Evolutionary conservation across 2,329 filamentous ascomycete species (phyloP), one percentile per base, ranked within the genome.

Genomic region (Penicillium sp.): DNA sequence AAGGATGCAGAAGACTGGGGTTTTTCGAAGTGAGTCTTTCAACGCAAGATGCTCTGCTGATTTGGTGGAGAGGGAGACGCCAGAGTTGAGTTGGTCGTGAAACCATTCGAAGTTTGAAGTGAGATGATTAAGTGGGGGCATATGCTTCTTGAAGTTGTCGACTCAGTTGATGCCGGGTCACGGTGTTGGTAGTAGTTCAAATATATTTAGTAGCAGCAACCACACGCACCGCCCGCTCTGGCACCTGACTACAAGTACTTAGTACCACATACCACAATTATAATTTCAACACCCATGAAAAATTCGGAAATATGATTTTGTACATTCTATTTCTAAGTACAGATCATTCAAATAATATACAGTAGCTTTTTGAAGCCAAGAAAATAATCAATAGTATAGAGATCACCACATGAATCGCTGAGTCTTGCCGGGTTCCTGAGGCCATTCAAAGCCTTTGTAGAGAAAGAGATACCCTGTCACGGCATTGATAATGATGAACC

Each of bases 381-480:
- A 20, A 3, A 20, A 37, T n/a, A 34, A n/a, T 21, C 13, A 29
- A 33, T n/a, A 21, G 9, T 10, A 24, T 18, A 32, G n/a, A 9
- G 13, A 36, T 55, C 58, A 84, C 81, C 81, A 86, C 74, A 86
- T 79, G 60, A 86, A 86, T 44, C 83, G 74, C 69, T 86, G 83
- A 24, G 81, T 63, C 54, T 74, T 78, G 2, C 80, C 82, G 17
- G 80, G 80, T 62, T 86, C 83, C 58, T 79, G 80, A 2, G 75
- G 68, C 83, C 83, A 86, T 47, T 75, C 71, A 55, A 85, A 86
- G 0, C 78, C 80, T 61, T 75, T 72, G 51, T 81, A 76, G 49
- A 86, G 57, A 65, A 86, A 86, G 7, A 81, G 67, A 58, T 83
- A 83, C 10, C 78, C 78, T 0, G 82, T 80, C 3, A 69, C 70